Conservation (phyloP, 257 asterid species). For the Fraxinus americana region DNA sequence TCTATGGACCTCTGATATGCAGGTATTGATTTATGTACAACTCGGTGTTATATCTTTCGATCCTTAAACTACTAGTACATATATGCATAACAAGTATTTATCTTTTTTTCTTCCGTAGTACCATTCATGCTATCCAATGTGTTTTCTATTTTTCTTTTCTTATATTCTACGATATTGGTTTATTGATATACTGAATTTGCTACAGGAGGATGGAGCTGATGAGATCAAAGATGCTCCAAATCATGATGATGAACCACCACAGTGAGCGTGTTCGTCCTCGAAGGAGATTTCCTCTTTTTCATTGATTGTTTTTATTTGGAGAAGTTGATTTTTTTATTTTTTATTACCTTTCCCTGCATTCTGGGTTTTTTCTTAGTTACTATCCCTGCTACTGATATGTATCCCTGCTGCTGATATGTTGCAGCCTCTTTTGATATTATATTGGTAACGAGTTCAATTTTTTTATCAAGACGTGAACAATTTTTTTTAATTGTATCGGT, state of each 20-base stretch:
- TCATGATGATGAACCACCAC: constrained; percentile 42
- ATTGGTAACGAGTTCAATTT: too few species aligned
- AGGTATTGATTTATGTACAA: constrained; percentile 32
- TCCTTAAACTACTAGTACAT: not conserved
- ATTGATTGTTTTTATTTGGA: constrained; percentile 22
- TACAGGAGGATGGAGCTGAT: constrained; percentile 58
- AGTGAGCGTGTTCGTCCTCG: constrained; percentile 30
- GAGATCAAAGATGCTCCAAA: constrained; percentile 55
- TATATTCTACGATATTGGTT: not conserved
- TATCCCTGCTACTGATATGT: constrained; percentile 21
- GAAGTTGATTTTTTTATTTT: constrained; percentile 24
- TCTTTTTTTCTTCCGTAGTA: not conserved
- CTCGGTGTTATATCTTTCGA: not conserved
- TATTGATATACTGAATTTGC: not conserved
- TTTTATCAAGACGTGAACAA: too few species aligned
- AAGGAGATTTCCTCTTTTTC: constrained; percentile 17
- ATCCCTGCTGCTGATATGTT: constrained; percentile 20
- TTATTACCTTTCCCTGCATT: constrained; percentile 6
- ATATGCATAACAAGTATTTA: not conserved
- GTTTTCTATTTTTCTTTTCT: not conserved
- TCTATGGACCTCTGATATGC: constrained; percentile 60
- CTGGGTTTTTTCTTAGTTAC: constrained; percentile 24
- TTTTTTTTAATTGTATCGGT: too few species aligned
- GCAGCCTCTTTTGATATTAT: constrained; percentile 10
- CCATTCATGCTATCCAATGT: not conserved